These are phyloP conservation scores for Colletotrichum gigasporum DNA, from an alignment of 2,329 filamentous ascomycete genomes.

Conservation along the genomic window DNA sequence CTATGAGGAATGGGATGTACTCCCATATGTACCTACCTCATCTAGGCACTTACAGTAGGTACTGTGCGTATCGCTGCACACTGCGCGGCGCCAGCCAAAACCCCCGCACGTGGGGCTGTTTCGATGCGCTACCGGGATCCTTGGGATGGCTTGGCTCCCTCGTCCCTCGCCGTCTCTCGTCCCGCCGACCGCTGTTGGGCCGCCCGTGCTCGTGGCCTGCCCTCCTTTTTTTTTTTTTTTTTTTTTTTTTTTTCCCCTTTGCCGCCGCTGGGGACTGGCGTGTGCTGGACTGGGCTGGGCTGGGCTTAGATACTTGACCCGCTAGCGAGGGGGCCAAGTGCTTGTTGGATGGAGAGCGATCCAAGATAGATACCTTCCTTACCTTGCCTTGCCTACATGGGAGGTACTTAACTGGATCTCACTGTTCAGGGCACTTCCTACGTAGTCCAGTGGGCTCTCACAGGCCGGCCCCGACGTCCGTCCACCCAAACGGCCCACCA, in stretches of 20 bases:
- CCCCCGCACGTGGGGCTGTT: slow-evolving; percentile 32
- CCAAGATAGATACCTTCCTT: no score
- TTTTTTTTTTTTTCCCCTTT: no score
- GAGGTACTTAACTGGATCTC: background rate
- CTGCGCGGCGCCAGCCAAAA: background rate
- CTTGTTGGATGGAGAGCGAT: no score
- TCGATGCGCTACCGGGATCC: slow-evolving; percentile 32
- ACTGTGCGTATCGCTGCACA: no score
- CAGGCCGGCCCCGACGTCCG: slow-evolving; percentile 9
- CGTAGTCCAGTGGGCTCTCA: background rate
- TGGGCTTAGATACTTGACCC: background rate
- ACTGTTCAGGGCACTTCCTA: no score
- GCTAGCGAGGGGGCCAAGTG: background rate
- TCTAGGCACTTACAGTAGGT: no score
- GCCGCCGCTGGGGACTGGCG: background rate
- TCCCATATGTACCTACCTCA: background rate
- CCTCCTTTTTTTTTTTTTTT: no score
- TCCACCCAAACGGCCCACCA: slow-evolving; percentile 13
- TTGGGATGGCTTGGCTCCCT: slow-evolving; percentile 1
- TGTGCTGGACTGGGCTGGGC: background rate
- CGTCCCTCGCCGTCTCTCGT: background rate
- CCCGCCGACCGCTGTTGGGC: slow-evolving; percentile 7
- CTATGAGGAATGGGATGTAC: no score
- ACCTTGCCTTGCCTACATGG: no score
- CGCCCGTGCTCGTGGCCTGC: background rate